These are phyloP conservation scores for Neoboletus subvelutipes DNA, from an alignment of 768 basidiomycete species.

Conservation along the genomic window DNA sequence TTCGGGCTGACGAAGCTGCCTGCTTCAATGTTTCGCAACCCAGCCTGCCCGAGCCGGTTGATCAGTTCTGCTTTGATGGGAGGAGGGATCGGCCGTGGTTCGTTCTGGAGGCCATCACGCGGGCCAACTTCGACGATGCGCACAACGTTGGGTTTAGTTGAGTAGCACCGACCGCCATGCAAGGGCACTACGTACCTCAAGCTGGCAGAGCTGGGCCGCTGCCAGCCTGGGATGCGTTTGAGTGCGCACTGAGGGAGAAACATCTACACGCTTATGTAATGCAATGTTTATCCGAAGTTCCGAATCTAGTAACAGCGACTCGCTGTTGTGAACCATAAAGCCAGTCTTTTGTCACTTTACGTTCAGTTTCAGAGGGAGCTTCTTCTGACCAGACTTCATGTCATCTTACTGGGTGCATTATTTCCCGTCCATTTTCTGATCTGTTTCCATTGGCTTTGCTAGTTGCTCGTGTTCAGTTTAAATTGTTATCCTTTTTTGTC, in stretches of 20 bases:
- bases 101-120: constrained; percentile 90
- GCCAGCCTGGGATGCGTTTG: constrained; percentile 2
- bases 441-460: too few species aligned
- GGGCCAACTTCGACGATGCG: constrained; percentile 87
- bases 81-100: constrained; percentile 68
- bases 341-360: too few species aligned
- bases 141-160: constrained; percentile 23
- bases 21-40: constrained; percentile 69
- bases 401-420: too few species aligned
- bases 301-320: too few species aligned
- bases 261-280: constrained; percentile 8
- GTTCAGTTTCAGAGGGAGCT: too few species aligned
- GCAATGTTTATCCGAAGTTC: background rate
- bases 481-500: too few species aligned
- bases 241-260: constrained; percentile 3
- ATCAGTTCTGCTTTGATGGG: constrained; percentile 80
- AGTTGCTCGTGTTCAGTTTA: too few species aligned
- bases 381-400: too few species aligned
- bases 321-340: too few species aligned
- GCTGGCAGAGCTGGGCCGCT: background rate
- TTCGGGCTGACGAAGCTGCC: constrained; percentile 93
- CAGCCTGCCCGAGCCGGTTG: constrained; percentile 67
- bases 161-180: background rate
- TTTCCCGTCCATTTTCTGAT: too few species aligned
- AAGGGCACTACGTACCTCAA: background rate